Base-by-base conservation (phyloP, 108 stramenopile genomes). In the Bacterosira constricta region DNA sequence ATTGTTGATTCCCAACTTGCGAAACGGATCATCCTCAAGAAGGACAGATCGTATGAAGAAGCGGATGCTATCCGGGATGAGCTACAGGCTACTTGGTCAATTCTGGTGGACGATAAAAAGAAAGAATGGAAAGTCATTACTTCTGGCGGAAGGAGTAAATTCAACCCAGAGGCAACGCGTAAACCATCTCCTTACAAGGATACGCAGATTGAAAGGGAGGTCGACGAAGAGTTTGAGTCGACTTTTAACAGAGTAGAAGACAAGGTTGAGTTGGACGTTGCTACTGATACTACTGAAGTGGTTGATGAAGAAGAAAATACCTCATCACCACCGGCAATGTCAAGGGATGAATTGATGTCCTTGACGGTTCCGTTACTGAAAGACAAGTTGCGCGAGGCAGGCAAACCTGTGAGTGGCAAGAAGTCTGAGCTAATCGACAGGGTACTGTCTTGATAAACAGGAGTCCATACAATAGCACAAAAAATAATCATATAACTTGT, bases 341-440 rank as follows among this genome's bases (percentile, higher is more conserved):
- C n/a, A 9, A 23, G 29, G n/a, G 30, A 41, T 42, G 69, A 59
- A 1, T 36, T 2, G 12, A 63, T n/a, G n/a, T n/a, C 72, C 46
- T 45, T 72, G 26, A 88, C 85, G 13, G 83, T 91, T 7, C 66
- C 72, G 12, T 58, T 72, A 41, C 69, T 91, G 23, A 91, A 91
- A 49, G 88, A 86, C 39, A 80, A 77, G 39, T 57, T 91, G 30
- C 69, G 78, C 9, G n/a, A 76, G 15, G 75, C 68, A 27, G 88
- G 87, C 15, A 53, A 87, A 18, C 83, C 81, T 4, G 86, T 91
- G 0, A 74, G 84, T 55, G 88, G 90, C 7, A 85, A 73, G 15
- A 91, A 91, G 50, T 39, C 77, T 8, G 88, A 91, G 35, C 73
- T 91, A 34, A 80, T 91, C 42, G 82, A n/a, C n/a, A n/a, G n/a